Evolutionary conservation across 2,329 filamentous ascomycete species (phyloP), one percentile per base, ranked within the genome.

Genomic region (Neofusicoccum ribis): DNA sequence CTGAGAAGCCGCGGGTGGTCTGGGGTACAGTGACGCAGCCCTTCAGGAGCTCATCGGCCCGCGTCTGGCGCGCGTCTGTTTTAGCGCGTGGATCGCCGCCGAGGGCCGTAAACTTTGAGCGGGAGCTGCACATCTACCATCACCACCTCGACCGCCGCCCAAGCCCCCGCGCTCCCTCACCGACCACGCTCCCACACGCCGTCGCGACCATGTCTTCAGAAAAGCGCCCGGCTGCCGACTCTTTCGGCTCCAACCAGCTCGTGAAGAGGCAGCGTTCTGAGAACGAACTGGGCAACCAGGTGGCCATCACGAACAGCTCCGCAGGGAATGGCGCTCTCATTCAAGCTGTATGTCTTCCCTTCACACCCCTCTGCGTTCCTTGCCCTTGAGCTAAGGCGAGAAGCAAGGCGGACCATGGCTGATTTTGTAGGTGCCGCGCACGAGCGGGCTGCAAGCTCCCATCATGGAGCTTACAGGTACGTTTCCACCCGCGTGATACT

Each of bases 381-480:
- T 52, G 14, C 58, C 46, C 59, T 49, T 72, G 70, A 71, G 74
- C 68, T 70, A 67, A 68, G 68, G 50, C 65, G 59, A 46, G 27
- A 63, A 39, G 54, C 58, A 59, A 69, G 65, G 69, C 15, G 62
- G 63, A 58, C 37, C 46, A 59, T 65, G 65, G 70, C 76, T 78
- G 71, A 77, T 77, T 67, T 39, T 63, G 54, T 78, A 96, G 93
- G 86, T 86, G 68, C 86, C 89, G 63, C 87, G 92, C 71, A 93
- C 92, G 52, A 96, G 92, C 76, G 88, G 86, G 61, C 85, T 99
- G 36, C 89, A 96, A 76, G 91, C 94, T 65, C 93, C 94, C 1
- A 90, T 97, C 50, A 97, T 98, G 93, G 92, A 98, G 79, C 83
- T 99, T 64, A 90, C 89, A 58, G 93, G 92, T 74, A 86, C 87